Evolutionary conservation across 352 stramenopile species (phyloP).

Genomic region (Phytophthora cactorum): DNA sequence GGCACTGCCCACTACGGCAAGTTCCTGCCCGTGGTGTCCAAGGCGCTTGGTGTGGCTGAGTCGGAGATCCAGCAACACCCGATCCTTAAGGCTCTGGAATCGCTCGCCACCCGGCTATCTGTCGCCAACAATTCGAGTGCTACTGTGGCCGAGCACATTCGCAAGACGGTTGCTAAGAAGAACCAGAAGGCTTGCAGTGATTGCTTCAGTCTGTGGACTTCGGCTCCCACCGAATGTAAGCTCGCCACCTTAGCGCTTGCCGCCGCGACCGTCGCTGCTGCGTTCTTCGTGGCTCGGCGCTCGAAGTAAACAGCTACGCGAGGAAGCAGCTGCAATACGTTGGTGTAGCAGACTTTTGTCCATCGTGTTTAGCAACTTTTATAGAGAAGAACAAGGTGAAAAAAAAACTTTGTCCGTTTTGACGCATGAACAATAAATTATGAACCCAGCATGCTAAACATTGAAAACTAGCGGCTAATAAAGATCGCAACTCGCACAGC

Average conservation of each 20-base stretch:
- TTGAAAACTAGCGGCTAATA: too few relatives aligned
- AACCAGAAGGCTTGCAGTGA: conserved; percentile 25
- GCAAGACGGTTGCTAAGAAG: conserved; percentile 40
- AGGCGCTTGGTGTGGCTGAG: conserved; percentile 84
- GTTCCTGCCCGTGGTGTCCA: conserved; percentile 94
- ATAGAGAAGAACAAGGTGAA: conserved; percentile 29
- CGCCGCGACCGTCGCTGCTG: conserved; percentile 38
- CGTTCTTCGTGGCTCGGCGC: conserved; percentile 55
- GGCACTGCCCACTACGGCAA: conserved; percentile 98
- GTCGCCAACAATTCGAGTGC: conserved; percentile 68
- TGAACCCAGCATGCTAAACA: conserved; percentile 3
- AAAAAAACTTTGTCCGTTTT: conserved; percentile 19
- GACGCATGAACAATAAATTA: conserved; percentile 31
- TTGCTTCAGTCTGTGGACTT: conserved; percentile 22
- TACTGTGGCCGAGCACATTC: conserved; percentile 69
- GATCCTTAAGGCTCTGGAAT: conserved; percentile 79
- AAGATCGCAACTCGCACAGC: not conserved
- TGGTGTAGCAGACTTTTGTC: conserved; percentile 3
- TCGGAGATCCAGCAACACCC: conserved; percentile 74
- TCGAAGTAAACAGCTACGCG: conserved; percentile 29
- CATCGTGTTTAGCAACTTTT: conserved; percentile 14
- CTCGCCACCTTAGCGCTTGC: conserved; percentile 44
- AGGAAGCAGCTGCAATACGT: conserved; percentile 1
- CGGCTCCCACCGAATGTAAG: conserved; percentile 32
- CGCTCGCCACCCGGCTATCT: conserved; percentile 64